Conservation (phyloP, 2,329 filamentous ascomycete species). For the Akanthomyces uredinophilus region DNA sequence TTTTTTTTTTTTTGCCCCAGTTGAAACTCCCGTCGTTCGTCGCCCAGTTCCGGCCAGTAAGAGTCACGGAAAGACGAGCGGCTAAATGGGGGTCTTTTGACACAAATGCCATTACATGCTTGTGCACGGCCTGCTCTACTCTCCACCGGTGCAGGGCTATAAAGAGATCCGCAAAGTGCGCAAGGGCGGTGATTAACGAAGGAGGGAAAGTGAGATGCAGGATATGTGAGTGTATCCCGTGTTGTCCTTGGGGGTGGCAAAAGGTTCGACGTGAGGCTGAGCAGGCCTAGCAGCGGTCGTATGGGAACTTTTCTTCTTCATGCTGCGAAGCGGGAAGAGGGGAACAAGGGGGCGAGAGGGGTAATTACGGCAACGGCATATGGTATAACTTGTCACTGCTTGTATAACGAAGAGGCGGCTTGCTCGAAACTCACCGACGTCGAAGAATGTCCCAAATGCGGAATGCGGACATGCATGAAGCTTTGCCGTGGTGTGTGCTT, state of each 20-base stretch:
- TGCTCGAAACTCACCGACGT: neutral
- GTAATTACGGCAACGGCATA: neutral
- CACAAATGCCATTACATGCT: neutral
- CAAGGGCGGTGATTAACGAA: too few species aligned
- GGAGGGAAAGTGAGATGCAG: too few species aligned
- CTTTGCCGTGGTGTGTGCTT: neutral
- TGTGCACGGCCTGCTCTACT: neutral
- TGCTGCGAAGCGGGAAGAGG: neutral
- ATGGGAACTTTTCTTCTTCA: too few species aligned
- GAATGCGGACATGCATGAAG: neutral
- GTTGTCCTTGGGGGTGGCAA: neutral
- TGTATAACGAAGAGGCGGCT: too few species aligned
- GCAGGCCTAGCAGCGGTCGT: neutral
- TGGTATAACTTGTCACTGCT: too few species aligned
- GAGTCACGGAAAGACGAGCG: constrained; percentile 4
- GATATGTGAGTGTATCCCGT: too few species aligned
- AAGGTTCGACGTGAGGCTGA: neutral
- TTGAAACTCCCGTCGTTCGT: neutral
- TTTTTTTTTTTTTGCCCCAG: neutral
- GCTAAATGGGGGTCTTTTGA: neutral
- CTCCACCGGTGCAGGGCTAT: neutral
- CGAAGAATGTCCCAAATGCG: neutral
- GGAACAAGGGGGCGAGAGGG: neutral
- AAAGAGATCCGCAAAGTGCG: too few species aligned
- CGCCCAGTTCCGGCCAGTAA: neutral